phyloP scores from a whole-genome alignment of 805 yeast species.

The Zygosaccharomyces kombuchaensis region DNA sequence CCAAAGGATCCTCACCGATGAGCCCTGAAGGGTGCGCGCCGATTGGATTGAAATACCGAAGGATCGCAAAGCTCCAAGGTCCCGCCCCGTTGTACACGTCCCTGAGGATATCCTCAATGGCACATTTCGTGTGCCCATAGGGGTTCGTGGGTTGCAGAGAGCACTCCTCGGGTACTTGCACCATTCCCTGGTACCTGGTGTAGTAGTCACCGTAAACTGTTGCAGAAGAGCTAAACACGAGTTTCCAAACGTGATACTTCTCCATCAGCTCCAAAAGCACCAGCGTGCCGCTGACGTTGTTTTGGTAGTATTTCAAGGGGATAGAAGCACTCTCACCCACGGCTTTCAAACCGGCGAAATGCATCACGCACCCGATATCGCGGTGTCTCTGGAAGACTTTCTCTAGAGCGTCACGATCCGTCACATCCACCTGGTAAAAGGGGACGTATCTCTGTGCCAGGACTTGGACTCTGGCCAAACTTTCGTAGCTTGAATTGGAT shows the following conservation, averaged over 20 bases:
- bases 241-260: slow-evolving; percentile 41
- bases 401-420: slow-evolving; percentile 46
- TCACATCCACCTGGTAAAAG: slow-evolving; percentile 55
- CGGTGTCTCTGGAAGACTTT: slow-evolving; percentile 44
- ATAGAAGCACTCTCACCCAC: slow-evolving; percentile 71
- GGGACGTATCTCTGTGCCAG: slow-evolving; percentile 46
- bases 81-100: slow-evolving; percentile 47
- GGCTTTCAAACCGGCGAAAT: slow-evolving; percentile 80
- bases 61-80: slow-evolving; percentile 51
- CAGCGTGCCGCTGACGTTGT: slow-evolving; percentile 64
- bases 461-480: slow-evolving; percentile 57
- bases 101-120: slow-evolving; percentile 57
- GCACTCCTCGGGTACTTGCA: slow-evolving; percentile 75
- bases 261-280: slow-evolving; percentile 52
- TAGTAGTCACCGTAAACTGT: slow-evolving; percentile 85
- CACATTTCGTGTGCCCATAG: slow-evolving; percentile 67
- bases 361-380: slow-evolving; percentile 56
- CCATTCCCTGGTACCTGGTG: slow-evolving; percentile 63
- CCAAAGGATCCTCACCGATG: slow-evolving; percentile 77
- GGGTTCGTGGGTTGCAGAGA: slow-evolving; percentile 75
- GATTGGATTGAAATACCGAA: slow-evolving; percentile 78
- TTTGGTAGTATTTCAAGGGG: slow-evolving; percentile 64
- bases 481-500: slow-evolving; percentile 61
- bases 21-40: slow-evolving; percentile 83
- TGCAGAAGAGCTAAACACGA: slow-evolving; percentile 76